phyloP scores from a whole-genome alignment of 208 protist genomes.

The Crithidia brevicula region DNA sequence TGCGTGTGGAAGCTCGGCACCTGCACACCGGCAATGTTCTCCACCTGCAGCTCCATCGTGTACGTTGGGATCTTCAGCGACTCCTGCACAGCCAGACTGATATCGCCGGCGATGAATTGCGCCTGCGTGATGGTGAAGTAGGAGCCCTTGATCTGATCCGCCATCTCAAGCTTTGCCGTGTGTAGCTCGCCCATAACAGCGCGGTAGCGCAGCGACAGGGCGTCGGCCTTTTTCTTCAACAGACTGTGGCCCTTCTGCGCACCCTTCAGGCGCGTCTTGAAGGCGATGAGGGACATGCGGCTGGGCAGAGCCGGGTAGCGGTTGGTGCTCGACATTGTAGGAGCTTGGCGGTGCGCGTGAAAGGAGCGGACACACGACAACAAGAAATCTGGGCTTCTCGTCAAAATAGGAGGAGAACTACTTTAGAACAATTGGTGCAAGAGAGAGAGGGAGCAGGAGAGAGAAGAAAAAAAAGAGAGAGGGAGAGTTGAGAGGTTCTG shows the following conservation, averaged over 20 bases:
- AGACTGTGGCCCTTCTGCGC: conserved; percentile 98
- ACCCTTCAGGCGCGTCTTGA: conserved; percentile 95
- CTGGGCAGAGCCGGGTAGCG: conserved; percentile 90
- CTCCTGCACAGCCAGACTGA: conserved; percentile 95
- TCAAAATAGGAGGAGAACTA: too few species aligned
- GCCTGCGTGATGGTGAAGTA: conserved; percentile 97
- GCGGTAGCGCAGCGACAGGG: conserved; percentile 97
- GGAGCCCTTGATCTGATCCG: conserved; percentile 86
- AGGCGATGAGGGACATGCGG: conserved; percentile 93
- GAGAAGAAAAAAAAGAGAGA: neutral
- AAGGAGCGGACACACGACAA: neutral
- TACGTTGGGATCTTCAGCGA: conserved; percentile 91
- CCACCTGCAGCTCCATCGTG: conserved; percentile 90
- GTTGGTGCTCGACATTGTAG: conserved; percentile 76
- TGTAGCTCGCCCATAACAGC: conserved; percentile 95
- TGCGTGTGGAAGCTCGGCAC: conserved; percentile 94
- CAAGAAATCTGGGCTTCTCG: neutral
- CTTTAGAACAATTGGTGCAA: neutral
- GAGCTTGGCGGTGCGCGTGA: neutral
- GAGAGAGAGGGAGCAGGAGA: too few species aligned
- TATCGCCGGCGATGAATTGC: conserved; percentile 97
- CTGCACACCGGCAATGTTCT: conserved; percentile 99
- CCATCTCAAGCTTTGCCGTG: conserved; percentile 86
- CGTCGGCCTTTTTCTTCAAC: conserved; percentile 99
- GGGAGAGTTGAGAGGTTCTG: neutral